A percentile compares a stretch with the other conserved stretches of the same genome.
Conservation (phyloP, 257 asterid species). For the Plectranthus barbatus region DNA sequence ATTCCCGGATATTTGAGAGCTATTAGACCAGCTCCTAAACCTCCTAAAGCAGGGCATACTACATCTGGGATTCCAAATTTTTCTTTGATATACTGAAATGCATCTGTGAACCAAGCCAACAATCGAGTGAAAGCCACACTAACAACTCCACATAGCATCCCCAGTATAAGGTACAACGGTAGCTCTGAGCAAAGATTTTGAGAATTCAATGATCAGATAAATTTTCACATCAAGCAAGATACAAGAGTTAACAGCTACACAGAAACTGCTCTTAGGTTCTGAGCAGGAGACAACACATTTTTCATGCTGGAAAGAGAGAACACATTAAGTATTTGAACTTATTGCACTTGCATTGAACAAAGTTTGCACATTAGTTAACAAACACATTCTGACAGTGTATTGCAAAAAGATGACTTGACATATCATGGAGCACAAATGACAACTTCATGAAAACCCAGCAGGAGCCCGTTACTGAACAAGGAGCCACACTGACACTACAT, state of each 20-base stretch:
- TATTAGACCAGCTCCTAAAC: constrained; percentile 93
- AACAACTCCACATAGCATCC: constrained; percentile 97
- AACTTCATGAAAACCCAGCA: not conserved
- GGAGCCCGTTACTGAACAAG: not conserved
- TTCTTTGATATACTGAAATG: constrained; percentile 61
- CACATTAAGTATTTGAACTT: not conserved
- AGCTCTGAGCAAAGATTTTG: constrained; percentile 56
- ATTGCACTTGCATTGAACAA: constrained; percentile 2
- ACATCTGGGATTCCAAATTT: constrained; percentile 73
- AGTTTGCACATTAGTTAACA: not conserved
- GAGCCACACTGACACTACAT: not conserved
- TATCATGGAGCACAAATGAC: not conserved
- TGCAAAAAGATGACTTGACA: not conserved
- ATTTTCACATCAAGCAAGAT: constrained; percentile 8
- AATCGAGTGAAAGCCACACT: constrained; percentile 80
- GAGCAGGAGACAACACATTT: constrained; percentile 1
- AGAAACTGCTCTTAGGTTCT: constrained; percentile 5
- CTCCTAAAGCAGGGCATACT: constrained; percentile 96
- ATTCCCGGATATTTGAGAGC: constrained; percentile 96
- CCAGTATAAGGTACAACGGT: constrained; percentile 88
- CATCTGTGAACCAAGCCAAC: constrained; percentile 63
- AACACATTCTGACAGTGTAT: not conserved
- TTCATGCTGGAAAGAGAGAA: constrained; percentile 5
- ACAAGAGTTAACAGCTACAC: constrained; percentile 3
- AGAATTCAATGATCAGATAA: constrained; percentile 21